Evolutionary conservation across 23 red algal genomes (phyloP).

Genomic region (Agarophyton chilense): DNA sequence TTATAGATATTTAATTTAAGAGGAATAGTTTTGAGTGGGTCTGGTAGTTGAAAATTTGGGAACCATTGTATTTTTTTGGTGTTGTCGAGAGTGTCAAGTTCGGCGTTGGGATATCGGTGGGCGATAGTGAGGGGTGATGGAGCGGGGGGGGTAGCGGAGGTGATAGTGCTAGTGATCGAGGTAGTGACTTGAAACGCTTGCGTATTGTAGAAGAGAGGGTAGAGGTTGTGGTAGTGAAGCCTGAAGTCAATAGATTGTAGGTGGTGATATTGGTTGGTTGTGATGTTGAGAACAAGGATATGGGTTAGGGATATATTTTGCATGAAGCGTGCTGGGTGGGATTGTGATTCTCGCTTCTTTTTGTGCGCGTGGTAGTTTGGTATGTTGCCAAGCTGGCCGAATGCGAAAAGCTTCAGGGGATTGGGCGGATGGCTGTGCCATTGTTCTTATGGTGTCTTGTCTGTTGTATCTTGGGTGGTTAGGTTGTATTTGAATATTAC

Average conservation of each 20-base stretch:
- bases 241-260: conserved; percentile 5
- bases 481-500: conserved; percentile 38
- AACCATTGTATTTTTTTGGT: not conserved
- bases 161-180: not conserved
- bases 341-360: not conserved
- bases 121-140: not conserved
- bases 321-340: not conserved
- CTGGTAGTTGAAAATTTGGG: no score
- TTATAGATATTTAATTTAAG: conserved; percentile 25
- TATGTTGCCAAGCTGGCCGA: not conserved
- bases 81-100: conserved; percentile 35
- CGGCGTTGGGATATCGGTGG: conserved; percentile 28
- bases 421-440: not conserved
- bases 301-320: not conserved
- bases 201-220: not conserved
- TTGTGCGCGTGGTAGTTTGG: not conserved
- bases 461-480: not conserved
- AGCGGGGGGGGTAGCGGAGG: not conserved
- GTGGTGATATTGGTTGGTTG: not conserved
- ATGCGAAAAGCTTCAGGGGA: not conserved
- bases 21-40: not conserved
- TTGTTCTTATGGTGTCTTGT: not conserved
- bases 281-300: not conserved
- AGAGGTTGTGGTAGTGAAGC: not conserved
- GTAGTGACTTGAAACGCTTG: not conserved